Conservation (phyloP, 768 basidiomycete genomes). For the Aureoboletus auriporus region DNA sequence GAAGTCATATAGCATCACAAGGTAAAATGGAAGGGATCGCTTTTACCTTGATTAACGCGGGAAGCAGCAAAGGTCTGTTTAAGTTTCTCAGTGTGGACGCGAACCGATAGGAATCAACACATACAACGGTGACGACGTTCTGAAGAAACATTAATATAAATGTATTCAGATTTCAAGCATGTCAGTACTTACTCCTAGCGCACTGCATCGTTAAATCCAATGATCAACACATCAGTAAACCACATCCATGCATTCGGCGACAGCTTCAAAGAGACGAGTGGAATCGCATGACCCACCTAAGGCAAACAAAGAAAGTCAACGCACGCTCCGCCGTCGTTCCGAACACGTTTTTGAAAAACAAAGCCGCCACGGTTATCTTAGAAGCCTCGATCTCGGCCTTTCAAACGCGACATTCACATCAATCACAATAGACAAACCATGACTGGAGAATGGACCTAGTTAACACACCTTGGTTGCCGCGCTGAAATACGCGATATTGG, state of each 20-base stretch:
- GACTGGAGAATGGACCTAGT: no score
- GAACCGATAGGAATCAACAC: background rate
- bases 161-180: background rate
- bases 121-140: conserved; percentile 33
- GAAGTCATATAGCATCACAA: background rate
- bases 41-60: conserved; percentile 49
- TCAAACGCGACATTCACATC: no score
- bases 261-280: background rate
- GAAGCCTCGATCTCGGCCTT: conserved; percentile 43
- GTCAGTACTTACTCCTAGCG: conserved; percentile 28
- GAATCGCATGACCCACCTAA: conserved; percentile 37
- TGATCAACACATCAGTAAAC: background rate
- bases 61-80: conserved; percentile 47
- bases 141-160: conserved; percentile 8
- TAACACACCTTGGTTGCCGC: conserved; percentile 22
- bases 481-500: conserved; percentile 57
- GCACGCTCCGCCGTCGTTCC: conserved; percentile 49
- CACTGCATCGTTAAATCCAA: conserved; percentile 23
- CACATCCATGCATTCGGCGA: background rate
- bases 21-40: background rate
- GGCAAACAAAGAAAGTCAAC: conserved; percentile 51
- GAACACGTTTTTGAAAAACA: conserved; percentile 61
- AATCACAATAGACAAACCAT: no score
- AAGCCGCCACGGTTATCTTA: conserved; percentile 53
- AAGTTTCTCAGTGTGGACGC: background rate